A percentile compares a stretch with the other conserved stretches of the same genome.
phyloP scores from a whole-genome alignment of 768 basidiomycete species.

The Leccinum broughii region DNA sequence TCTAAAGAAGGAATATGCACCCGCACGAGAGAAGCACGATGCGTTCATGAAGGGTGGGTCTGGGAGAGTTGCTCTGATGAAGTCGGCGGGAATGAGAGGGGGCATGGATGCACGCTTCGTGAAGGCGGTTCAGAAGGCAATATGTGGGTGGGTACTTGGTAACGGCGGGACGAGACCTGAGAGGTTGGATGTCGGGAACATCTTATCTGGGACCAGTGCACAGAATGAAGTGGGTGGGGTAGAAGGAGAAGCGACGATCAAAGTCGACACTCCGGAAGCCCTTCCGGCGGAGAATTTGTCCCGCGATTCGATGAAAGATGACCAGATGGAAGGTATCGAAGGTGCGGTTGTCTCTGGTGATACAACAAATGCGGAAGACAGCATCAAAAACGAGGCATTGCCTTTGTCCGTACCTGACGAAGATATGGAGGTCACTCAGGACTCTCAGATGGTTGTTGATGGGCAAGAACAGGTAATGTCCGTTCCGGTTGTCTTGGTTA shows the following conservation, averaged over 20 bases:
- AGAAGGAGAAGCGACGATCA: background rate
- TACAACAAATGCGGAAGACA: background rate
- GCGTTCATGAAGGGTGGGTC: conserved; percentile 60
- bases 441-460: conserved; percentile 19
- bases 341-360: background rate
- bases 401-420: conserved; percentile 6
- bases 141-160: conserved; percentile 31
- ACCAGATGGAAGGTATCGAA: conserved; percentile 25
- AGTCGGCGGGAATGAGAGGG: conserved; percentile 38
- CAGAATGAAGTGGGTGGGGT: background rate
- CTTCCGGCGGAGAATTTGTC: background rate
- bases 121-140: conserved; percentile 35
- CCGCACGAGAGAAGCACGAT: conserved; percentile 49
- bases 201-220: background rate
- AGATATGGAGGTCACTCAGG: conserved; percentile 3
- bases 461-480: conserved; percentile 24
- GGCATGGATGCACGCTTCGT: conserved; percentile 40
- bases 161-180: conserved; percentile 13
- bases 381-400: background rate
- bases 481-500: background rate
- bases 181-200: conserved; percentile 5
- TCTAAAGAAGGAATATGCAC: conserved; percentile 54
- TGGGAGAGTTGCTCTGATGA: conserved; percentile 37
- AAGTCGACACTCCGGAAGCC: background rate
- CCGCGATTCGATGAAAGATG: conserved; percentile 5